Conservation (phyloP, 371 early-diverging fungal genomes). For the Batkoa obscura region DNA sequence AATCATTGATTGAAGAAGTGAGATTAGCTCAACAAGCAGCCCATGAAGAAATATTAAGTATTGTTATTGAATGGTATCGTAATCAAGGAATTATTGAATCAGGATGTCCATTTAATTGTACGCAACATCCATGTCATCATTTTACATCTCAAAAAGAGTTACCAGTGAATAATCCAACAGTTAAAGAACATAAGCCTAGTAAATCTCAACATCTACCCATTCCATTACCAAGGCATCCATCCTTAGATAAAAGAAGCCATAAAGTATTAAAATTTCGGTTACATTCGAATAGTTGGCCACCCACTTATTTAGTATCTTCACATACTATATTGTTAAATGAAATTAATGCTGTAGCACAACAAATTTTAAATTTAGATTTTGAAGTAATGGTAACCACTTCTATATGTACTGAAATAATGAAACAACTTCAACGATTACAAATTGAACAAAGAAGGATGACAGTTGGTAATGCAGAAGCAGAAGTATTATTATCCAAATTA, state of each 20-base stretch:
- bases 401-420: conserved; percentile 25
- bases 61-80: neutral
- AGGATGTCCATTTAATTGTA: neutral
- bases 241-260: neutral
- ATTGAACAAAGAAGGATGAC: conserved; percentile 24
- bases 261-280: conserved; percentile 1
- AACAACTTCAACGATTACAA: conserved; percentile 25
- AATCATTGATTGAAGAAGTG: conserved; percentile 1
- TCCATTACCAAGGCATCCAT: no score
- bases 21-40: neutral
- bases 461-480: conserved; percentile 26
- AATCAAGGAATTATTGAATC: neutral
- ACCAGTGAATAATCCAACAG: neutral
- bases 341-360: conserved; percentile 15
- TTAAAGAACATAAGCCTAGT: neutral
- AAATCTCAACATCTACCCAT: neutral
- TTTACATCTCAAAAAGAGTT: no score
- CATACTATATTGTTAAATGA: conserved; percentile 14
- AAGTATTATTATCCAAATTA: conserved; percentile 28
- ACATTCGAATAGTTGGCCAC: conserved; percentile 28
- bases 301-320: conserved; percentile 16
- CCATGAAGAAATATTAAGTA: neutral
- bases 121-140: neutral
- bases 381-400: conserved; percentile 14
- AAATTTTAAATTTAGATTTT: conserved; percentile 17